Evolutionary conservation across 805 yeast genomes (phyloP), one percentile per base, ranked within the genome.

Genomic region (Metschnikowia reukaufii): DNA sequence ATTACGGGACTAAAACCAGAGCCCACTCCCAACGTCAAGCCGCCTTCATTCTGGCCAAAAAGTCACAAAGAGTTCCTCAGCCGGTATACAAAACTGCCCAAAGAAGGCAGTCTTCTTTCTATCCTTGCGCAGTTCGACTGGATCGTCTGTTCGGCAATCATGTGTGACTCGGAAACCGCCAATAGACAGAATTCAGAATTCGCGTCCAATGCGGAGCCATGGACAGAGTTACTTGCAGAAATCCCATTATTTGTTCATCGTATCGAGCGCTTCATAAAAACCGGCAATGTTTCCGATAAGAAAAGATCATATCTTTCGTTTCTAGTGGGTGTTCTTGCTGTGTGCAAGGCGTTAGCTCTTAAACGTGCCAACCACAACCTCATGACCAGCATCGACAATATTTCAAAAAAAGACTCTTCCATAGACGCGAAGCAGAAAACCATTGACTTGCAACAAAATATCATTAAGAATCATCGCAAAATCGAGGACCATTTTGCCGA

Each of bases 261-360:
- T 2, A 47, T 54, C 16, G 59, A 56, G 39, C 48, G 48, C 31
- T 50, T 39, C 34, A 44, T 56, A 45, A 52, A 50, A 35, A 36
- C 45, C 17, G 43, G 49, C 36, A 36, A 44, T 12, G 52, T 50
- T 4, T 44, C 49, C 4, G 57, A 55, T 23, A 47, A 48, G 10
- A 45, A 42, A 38, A 50, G 39, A 27, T 44, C 56, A 1, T 53
- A 44, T 33, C 43, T 56, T 5, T 49, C 57, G 2, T 55, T 56
- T 23, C 40, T 56, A 18, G 59, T 53, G 19, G 60, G 72, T 29
- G 47, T 68, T 10, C 56, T 71, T 9, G 59, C 60, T 30, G 66
- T 62, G 39, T 53, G 64, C 12, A 58, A 61, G 40, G 66, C 70
- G 1, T 52, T 64, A 6, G 50, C 69, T 3, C 55, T 63, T n/a